Conservation (phyloP, 495 filamentous ascomycete species). For the Arthonia radiata region DNA sequence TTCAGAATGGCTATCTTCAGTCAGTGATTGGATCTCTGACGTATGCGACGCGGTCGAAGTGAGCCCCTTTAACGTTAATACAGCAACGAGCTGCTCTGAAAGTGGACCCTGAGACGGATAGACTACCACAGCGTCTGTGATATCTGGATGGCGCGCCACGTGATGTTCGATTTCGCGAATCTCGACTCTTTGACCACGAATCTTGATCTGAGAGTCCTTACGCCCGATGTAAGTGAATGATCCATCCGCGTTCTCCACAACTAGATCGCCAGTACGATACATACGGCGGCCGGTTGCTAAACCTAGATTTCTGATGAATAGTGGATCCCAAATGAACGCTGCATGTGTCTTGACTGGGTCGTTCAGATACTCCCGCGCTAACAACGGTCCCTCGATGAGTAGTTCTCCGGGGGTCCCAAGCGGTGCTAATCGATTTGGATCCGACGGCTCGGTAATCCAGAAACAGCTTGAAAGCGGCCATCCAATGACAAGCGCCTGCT, state of each 20-base stretch:
- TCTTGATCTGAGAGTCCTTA: slow-evolving; percentile 22
- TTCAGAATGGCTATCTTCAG: no score
- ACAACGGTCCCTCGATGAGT: slow-evolving; percentile 27
- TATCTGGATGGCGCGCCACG: slow-evolving; percentile 9
- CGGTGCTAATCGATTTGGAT: no score
- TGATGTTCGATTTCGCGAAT: slow-evolving; percentile 20
- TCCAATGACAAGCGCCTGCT: no score
- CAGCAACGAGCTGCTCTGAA: no score
- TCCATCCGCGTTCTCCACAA: slow-evolving; percentile 18
- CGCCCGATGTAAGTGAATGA: slow-evolving; percentile 24
- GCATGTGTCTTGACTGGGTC: slow-evolving; percentile 5
- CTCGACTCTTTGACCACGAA: slow-evolving; percentile 25
- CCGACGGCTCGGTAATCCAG: no score
- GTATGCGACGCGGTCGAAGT: no score
- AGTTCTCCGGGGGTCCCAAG: slow-evolving; percentile 33
- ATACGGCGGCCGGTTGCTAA: slow-evolving; percentile 3
- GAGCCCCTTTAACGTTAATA: no score
- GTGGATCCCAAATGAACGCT: slow-evolving; percentile 5
- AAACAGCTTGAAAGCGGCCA: no score
- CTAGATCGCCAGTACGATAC: slow-evolving; percentile 11
- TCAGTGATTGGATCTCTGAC: no score
- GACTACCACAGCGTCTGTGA: no score
- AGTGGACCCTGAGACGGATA: no score
- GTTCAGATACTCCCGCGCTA: slow-evolving; percentile 15
- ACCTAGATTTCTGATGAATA: slow-evolving; percentile 1